These are phyloP conservation scores for Bretschneidera sinensis DNA, from an alignment of 345 rosid genomes.

Conservation along the genomic window DNA sequence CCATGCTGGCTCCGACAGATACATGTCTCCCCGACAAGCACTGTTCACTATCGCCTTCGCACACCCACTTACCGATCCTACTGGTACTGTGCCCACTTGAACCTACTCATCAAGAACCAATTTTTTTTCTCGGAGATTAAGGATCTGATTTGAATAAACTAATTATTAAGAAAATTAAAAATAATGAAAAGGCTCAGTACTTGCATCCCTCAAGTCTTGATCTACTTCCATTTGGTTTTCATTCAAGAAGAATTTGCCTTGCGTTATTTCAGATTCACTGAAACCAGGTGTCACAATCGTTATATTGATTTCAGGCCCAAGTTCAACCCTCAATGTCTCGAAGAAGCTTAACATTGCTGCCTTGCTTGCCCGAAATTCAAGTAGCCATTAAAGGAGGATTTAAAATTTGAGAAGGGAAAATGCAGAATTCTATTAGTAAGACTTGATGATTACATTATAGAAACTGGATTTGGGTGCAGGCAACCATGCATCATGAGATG, in stretches of 20 bases:
- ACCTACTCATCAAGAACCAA: no score
- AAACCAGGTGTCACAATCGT: slow-evolving; percentile 61
- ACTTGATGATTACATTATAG: slow-evolving; percentile 40
- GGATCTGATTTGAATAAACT: slow-evolving; percentile 9
- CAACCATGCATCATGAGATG: slow-evolving; percentile 45
- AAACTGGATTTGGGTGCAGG: slow-evolving; percentile 42
- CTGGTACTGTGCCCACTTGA: slow-evolving; percentile 30
- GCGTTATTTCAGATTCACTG: slow-evolving; percentile 45
- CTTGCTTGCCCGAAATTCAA: slow-evolving; percentile 76
- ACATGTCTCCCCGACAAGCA: slow-evolving; percentile 44
- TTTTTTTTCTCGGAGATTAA: no score
- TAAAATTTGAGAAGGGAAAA: no score
- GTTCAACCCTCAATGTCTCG: slow-evolving; percentile 60
- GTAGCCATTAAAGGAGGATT: no score
- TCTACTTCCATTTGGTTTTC: slow-evolving; percentile 37
- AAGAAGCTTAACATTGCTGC: slow-evolving; percentile 48
- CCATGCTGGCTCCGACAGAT: slow-evolving; percentile 49
- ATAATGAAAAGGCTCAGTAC: no score
- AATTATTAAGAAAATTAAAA: no score
- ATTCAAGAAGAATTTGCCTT: slow-evolving; percentile 29
- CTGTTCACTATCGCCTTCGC: slow-evolving; percentile 50
- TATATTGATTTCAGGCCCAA: slow-evolving; percentile 35
- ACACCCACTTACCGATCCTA: slow-evolving; percentile 25
- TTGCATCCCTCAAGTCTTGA: slow-evolving; percentile 44
- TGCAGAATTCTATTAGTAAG: no score